Conservation (phyloP, 306 rosid species). For the Arachis stenosperma region DNA sequence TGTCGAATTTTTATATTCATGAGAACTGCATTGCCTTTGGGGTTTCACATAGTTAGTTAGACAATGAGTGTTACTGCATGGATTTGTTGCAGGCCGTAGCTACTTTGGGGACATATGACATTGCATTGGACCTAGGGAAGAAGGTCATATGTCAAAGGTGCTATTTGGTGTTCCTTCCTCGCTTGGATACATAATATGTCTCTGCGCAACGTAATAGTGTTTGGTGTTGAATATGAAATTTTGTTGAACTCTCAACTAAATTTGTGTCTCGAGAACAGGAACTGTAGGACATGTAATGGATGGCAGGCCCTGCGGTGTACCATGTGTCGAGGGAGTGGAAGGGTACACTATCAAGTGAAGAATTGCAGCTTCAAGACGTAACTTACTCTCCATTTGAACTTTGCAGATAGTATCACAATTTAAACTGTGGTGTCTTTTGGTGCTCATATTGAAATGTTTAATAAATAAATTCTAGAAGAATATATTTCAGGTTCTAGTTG, state of each 20-base stretch:
- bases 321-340: conserved; percentile 88
- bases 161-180: conserved; percentile 36
- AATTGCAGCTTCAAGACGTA: conserved; percentile 71
- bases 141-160: conserved; percentile 95
- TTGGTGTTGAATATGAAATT: conserved; percentile 17
- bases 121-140: conserved; percentile 86
- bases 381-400: conserved; percentile 33
- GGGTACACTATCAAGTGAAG: conserved; percentile 92
- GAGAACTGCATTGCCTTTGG: conserved; percentile 25
- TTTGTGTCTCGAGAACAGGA: conserved; percentile 52
- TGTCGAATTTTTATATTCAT: conserved; percentile 22
- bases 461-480: conserved; percentile 1
- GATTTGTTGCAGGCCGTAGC: conserved; percentile 74
- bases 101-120: conserved; percentile 94
- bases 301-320: conserved; percentile 95
- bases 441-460: conserved; percentile 17
- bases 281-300: conserved; percentile 85
- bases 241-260: conserved; percentile 34
- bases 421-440: conserved; percentile 19
- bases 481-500: conserved; percentile 17
- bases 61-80: conserved; percentile 29
- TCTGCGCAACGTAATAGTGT: conserved; percentile 16
- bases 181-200: conserved; percentile 2
- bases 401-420: conserved; percentile 27
- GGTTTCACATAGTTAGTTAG: conserved; percentile 3